Evolutionary conservation across 139 green algal species (phyloP).

Genomic region (Mychonastes homosphaera): DNA sequence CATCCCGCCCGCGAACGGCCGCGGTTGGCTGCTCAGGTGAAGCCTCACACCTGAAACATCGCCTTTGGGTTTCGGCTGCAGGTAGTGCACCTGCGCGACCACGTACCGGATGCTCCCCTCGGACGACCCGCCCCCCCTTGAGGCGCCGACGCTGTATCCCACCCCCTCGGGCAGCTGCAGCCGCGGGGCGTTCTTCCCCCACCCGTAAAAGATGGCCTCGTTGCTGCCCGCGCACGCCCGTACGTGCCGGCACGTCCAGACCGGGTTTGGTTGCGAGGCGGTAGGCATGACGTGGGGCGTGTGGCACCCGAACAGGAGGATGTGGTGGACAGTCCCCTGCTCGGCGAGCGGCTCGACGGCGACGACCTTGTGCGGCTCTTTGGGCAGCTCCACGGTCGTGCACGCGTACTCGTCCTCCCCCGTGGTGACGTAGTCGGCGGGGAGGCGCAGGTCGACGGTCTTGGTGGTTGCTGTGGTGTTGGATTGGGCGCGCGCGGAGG

Average conservation of each 20-base stretch:
- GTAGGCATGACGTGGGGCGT: no score
- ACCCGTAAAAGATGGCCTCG: constrained; percentile 70
- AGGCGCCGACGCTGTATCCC: constrained; percentile 60
- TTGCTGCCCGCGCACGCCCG: no score
- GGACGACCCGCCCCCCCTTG: constrained; percentile 9
- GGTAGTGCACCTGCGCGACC: constrained; percentile 76
- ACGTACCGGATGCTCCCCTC: constrained; percentile 33
- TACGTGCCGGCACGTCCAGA: no score
- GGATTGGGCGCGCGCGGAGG: no score
- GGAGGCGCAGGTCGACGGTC: no score
- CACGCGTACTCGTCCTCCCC: constrained; percentile 51
- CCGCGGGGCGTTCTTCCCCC: constrained; percentile 64
- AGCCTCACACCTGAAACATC: neutral
- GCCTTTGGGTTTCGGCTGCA: constrained; percentile 9
- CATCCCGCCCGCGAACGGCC: constrained; percentile 49
- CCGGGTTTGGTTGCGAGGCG: no score
- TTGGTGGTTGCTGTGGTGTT: no score
- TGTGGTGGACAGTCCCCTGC: constrained; percentile 73
- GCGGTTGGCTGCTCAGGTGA: neutral
- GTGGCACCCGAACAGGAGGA: constrained; percentile 87
- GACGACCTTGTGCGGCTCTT: constrained; percentile 49
- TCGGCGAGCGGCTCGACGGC: constrained; percentile 46
- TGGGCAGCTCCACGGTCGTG: constrained; percentile 34
- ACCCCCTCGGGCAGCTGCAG: constrained; percentile 52
- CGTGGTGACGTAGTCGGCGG: neutral